A percentile compares a stretch with the other conserved stretches of the same genome.
Evolutionary conservation across 306 rosid genomes (phyloP).

Genomic region (Lathyrus tuberosus): DNA sequence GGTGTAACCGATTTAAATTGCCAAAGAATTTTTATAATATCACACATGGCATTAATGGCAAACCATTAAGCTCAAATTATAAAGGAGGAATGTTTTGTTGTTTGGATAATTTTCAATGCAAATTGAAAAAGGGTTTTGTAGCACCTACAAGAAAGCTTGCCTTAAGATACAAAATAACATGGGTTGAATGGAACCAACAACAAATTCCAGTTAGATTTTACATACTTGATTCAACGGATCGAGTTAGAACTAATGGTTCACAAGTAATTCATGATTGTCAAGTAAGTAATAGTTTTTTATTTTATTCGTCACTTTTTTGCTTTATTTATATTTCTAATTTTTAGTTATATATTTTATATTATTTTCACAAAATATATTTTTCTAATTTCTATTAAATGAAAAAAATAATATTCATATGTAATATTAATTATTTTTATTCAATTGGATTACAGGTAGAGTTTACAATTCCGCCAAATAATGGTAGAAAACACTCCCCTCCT

Average conservation of each 20-base stretch:
- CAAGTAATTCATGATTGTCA: neutral
- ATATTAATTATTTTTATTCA: neutral
- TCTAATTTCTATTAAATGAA: too few species aligned
- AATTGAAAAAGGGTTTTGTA: neutral
- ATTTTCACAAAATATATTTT: too few species aligned
- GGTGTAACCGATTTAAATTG: neutral
- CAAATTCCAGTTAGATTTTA: conserved; percentile 19
- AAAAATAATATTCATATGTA: too few species aligned
- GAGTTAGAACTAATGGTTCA: neutral
- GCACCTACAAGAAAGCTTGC: neutral
- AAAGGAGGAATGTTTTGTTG: conserved; percentile 15
- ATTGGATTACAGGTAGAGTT: neutral
- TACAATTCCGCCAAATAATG: neutral
- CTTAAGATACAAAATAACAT: neutral
- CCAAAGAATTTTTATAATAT: conserved; percentile 20
- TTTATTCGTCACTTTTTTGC: too few species aligned
- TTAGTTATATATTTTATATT: too few species aligned
- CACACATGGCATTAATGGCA: neutral
- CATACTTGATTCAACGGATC: conserved; percentile 17
- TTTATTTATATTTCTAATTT: too few species aligned
- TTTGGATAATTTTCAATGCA: neutral
- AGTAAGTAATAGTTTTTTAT: too few species aligned
- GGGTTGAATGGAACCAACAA: conserved; percentile 16
- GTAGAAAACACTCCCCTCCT: neutral
- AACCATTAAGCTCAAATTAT: too few species aligned